Conservation (phyloP, 345 rosid genomes). For the Trapa incisa region DNA sequence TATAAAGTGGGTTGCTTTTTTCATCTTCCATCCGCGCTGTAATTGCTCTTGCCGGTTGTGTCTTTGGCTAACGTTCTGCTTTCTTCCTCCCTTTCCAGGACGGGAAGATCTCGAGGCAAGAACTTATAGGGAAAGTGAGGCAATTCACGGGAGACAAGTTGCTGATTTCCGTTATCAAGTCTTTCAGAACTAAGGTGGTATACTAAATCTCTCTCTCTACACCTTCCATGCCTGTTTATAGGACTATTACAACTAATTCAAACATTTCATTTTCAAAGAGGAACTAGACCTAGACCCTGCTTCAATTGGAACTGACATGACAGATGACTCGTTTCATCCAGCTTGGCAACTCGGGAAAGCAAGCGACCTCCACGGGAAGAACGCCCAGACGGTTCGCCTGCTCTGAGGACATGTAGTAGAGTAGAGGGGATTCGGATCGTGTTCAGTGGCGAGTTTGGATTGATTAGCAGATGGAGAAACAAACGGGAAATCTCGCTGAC, state of each 20-base stretch:
- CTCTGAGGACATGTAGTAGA: too few species aligned
- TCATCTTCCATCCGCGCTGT: neutral
- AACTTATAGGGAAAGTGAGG: constrained; percentile 47
- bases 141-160: constrained; percentile 56
- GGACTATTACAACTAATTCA: too few species aligned
- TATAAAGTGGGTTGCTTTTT: constrained; percentile 25
- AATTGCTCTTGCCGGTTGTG: too few species aligned
- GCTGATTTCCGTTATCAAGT: constrained; percentile 52
- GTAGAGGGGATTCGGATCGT: too few species aligned
- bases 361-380: neutral
- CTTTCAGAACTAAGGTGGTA: constrained; percentile 37
- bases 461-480: neutral
- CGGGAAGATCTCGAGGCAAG: constrained; percentile 50
- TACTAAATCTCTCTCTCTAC: neutral
- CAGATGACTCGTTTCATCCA: neutral
- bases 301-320: neutral
- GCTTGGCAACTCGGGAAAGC: neutral
- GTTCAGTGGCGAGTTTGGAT: neutral
- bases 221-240: too few species aligned
- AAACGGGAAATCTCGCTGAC: neutral
- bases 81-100: constrained; percentile 25
- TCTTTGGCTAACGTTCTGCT: constrained; percentile 1
- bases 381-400: neutral
- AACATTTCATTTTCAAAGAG: too few species aligned
- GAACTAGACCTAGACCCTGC: too few species aligned